Conservation (phyloP, 2,329 filamentous ascomycete species). For the Aspergillus quadricinctus region DNA sequence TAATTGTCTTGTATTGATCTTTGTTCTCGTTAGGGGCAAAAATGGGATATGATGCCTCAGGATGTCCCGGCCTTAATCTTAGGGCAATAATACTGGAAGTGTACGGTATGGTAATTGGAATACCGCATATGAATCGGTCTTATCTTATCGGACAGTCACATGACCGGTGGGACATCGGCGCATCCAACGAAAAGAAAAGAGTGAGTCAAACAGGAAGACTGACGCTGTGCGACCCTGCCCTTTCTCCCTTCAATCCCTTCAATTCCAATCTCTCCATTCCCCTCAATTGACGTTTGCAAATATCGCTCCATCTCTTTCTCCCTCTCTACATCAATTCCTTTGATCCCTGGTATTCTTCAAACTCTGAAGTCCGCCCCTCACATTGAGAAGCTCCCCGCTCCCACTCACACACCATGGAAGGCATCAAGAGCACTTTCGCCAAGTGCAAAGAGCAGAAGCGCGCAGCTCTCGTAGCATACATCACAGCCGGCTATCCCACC, state of each 20-base stretch:
- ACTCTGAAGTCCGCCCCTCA: background rate
- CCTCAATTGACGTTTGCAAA: conserved; percentile 1
- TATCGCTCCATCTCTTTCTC: background rate
- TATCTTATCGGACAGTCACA: conserved; percentile 22
- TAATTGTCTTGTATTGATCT: background rate
- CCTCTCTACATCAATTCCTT: background rate
- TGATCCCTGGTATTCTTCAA: background rate
- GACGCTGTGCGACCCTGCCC: background rate
- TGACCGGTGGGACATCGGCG: conserved; percentile 9
- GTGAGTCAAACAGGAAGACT: conserved; percentile 11
- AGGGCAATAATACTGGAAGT: too few species aligned
- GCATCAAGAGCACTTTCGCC: conserved; percentile 54
- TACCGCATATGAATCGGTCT: background rate
- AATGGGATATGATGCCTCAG: background rate
- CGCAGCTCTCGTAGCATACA: conserved; percentile 88
- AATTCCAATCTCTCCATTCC: background rate
- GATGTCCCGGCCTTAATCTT: background rate
- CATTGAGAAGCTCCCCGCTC: conserved; percentile 1
- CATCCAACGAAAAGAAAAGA: background rate
- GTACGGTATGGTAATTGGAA: background rate
- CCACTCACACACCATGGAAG: conserved; percentile 42
- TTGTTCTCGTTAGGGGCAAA: background rate
- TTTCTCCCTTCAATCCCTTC: background rate
- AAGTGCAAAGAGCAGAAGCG: conserved; percentile 56
- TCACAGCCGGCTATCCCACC: conserved; percentile 87